Evolutionary conservation across 208 protist genomes (phyloP).

Genomic region (Histomonas meleagridis): DNA sequence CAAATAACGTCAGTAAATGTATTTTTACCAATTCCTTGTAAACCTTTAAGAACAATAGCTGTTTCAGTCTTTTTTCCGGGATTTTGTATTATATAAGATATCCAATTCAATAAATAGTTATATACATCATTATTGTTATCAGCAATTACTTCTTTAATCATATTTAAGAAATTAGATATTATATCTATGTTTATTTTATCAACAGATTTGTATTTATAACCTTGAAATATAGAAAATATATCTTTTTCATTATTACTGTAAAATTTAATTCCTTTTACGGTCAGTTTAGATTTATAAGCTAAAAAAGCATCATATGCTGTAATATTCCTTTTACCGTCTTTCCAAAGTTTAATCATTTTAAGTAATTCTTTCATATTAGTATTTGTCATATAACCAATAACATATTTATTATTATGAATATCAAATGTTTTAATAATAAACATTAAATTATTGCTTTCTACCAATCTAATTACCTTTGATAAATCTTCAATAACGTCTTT

Average conservation of each 20-base stretch:
- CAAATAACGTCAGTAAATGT: neutral
- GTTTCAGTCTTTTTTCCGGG: neutral
- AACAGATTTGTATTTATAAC: neutral
- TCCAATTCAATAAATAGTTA: neutral
- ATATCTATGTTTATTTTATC: neutral
- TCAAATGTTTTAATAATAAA: neutral
- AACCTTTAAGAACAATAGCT: neutral
- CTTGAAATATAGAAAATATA: neutral
- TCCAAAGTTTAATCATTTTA: too few relatives aligned
- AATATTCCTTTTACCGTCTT: too few relatives aligned
- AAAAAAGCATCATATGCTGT: too few relatives aligned
- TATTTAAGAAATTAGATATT: neutral
- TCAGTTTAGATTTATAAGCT: too few relatives aligned
- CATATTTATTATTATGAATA: too few relatives aligned
- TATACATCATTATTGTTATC: neutral
- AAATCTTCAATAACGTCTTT: neutral
- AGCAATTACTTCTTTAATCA: neutral
- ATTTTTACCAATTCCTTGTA: neutral
- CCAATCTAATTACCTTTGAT: neutral
- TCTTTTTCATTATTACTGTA: too few relatives aligned
- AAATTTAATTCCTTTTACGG: too few relatives aligned
- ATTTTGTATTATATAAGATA: neutral
- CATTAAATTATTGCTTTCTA: neutral
- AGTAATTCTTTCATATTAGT: too few relatives aligned
- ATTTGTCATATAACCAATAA: too few relatives aligned